These are phyloP conservation scores for Alloteropsis semialata DNA, from an alignment of 176 grass and related monocot species.

Conservation along the genomic window DNA sequence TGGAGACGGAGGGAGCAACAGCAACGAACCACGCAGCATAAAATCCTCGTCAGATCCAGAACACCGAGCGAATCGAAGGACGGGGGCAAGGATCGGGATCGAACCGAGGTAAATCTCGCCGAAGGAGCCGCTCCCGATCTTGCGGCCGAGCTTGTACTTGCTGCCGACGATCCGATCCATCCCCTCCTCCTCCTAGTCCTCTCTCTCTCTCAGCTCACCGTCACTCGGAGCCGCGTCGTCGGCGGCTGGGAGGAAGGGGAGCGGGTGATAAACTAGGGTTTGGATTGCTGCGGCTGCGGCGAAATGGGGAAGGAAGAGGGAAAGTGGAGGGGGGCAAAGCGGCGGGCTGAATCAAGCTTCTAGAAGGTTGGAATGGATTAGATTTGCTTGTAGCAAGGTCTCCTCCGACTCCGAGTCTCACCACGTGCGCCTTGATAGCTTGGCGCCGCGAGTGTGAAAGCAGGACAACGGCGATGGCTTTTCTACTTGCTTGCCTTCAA, in stretches of 20 bases:
- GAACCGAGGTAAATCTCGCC: constrained; percentile 76
- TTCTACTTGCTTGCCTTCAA: too few relatives aligned
- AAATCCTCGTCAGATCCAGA: constrained; percentile 33
- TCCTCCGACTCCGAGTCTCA: too few relatives aligned
- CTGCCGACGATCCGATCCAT: constrained; percentile 70
- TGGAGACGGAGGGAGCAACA: constrained; percentile 27
- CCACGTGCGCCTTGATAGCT: too few relatives aligned
- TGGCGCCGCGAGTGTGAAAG: too few relatives aligned
- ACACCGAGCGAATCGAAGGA: neutral
- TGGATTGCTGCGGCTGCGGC: neutral
- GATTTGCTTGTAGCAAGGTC: neutral
- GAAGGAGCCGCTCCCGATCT: constrained; percentile 81
- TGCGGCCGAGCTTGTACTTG: constrained; percentile 69
- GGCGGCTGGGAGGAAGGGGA: neutral
- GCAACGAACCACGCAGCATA: neutral
- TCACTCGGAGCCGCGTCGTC: neutral
- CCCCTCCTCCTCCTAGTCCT: neutral
- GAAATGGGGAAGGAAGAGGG: neutral
- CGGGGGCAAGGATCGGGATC: neutral
- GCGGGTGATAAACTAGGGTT: constrained; percentile 29
- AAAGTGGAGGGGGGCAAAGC: neutral
- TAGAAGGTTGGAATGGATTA: constrained; percentile 19
- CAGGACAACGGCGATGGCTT: too few relatives aligned
- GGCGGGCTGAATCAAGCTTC: constrained; percentile 24
- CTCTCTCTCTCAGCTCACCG: neutral